Percentiles rank a stretch among this genome's conserved stretches.
phyloP scores from a whole-genome alignment of 495 filamentous ascomycete species.

The Darksidea phi region DNA sequence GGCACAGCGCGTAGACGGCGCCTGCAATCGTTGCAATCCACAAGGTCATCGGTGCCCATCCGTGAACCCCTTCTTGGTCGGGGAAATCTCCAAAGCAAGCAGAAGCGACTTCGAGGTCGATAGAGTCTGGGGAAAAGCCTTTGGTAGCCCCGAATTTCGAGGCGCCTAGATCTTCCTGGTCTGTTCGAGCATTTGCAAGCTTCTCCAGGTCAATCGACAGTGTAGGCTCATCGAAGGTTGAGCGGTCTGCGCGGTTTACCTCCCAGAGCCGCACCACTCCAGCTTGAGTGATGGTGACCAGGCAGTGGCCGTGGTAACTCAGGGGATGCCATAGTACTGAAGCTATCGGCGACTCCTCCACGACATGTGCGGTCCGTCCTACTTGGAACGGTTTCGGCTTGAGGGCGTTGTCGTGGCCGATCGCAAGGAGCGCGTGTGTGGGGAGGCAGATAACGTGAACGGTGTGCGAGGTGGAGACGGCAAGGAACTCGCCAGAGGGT shows the following conservation, averaged over 20 bases:
- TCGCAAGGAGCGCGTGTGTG: conserved; percentile 67
- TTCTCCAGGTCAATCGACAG: conserved; percentile 79
- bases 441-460: conserved; percentile 78
- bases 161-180: conserved; percentile 72
- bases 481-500: conserved; percentile 73
- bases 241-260: conserved; percentile 70
- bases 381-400: conserved; percentile 79
- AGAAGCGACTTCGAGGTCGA: conserved; percentile 85
- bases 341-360: conserved; percentile 71
- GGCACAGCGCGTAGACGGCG: conserved; percentile 88
- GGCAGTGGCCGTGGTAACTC: conserved; percentile 64
- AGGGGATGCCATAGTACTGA: conserved; percentile 86
- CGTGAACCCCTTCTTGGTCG: conserved; percentile 58
- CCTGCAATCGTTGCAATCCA: conserved; percentile 88
- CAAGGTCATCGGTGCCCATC: conserved; percentile 87
- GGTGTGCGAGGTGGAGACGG: conserved; percentile 79
- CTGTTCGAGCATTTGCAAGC: conserved; percentile 71
- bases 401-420: conserved; percentile 61
- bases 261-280: conserved; percentile 87
- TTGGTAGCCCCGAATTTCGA: conserved; percentile 68
- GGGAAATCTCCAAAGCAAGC: conserved; percentile 76
- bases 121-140: conserved; percentile 76
- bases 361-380: conserved; percentile 83
- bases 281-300: conserved; percentile 83
- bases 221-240: conserved; percentile 79